Evolutionary conservation across 306 rosid species (phyloP).

Genomic region (Fragaria ananassa): DNA sequence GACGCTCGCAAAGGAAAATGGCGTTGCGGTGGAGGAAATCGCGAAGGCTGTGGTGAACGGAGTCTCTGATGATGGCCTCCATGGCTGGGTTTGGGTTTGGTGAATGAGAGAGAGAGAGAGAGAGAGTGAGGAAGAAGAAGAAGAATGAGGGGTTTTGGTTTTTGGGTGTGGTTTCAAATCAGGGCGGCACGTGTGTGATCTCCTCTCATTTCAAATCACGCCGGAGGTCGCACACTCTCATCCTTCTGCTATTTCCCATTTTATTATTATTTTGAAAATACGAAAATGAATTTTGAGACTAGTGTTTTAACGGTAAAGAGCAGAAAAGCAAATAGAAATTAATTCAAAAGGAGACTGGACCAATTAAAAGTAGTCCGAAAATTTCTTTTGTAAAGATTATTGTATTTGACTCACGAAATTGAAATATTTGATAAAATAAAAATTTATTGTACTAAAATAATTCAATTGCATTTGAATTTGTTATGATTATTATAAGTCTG

Average conservation of each 20-base stretch:
- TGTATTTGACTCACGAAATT: no score
- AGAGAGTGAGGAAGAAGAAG: not conserved
- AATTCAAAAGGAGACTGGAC: no score
- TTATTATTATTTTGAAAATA: not conserved
- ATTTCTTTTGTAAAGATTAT: no score
- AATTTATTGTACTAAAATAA: no score
- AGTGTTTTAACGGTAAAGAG: not conserved
- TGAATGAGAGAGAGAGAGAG: constrained; percentile 13
- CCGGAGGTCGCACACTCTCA: constrained; percentile 31
- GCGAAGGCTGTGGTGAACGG: constrained; percentile 74
- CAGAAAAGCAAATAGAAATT: not conserved
- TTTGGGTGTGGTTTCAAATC: constrained; percentile 48
- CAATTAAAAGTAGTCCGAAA: no score
- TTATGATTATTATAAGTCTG: no score
- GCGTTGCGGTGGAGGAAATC: constrained; percentile 81
- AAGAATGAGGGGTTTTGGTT: constrained; percentile 14
- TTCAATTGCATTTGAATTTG: no score
- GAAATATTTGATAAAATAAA: no score
- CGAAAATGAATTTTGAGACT: not conserved
- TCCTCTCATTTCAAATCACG: constrained; percentile 32
- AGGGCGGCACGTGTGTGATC: constrained; percentile 46
- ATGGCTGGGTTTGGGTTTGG: constrained; percentile 31
- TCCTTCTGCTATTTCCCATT: not conserved
- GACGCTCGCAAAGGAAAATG: constrained; percentile 86
- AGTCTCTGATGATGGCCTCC: constrained; percentile 76